Base-by-base conservation (phyloP, 164 flowering plant species). In the Cinnamomum chago region DNA sequence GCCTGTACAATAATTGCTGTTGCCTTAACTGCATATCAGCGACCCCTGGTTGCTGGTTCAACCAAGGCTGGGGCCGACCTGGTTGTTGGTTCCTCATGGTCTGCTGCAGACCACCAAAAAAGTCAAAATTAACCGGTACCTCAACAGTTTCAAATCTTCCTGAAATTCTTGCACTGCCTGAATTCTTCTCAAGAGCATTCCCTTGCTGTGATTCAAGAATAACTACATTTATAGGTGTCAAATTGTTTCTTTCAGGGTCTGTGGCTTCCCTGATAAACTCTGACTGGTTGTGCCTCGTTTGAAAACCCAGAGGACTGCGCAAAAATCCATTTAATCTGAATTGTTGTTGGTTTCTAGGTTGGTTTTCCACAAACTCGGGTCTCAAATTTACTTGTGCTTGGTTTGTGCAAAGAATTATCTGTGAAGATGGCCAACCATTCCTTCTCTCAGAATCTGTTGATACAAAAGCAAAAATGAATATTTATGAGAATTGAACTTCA, bases 11-110 rank as follows among this genome's bases (percentile, higher is more conserved):
- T 13, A 55, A 14, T 2, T 89, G 92, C 71, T 86, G 91, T 80
- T 90, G 94, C 83, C 88, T 78, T 74, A 84, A 71, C 76, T 83
- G 86, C 79, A 85, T 81, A 67, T 89, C 93, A 84, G 27, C 78
- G 18, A 77, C 60, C 28, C 87, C 87, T 73, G 84, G 77, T 75
- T 81, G 89, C 81, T 85, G 88, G 79, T 82, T 81, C 25, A 81
- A 71, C 22, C 35, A 71, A 78, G 83, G 80, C 69, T 82, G 90
- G 17, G 82, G 80, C 83, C 85, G 76, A 50, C 83, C 83, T 62
- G 80, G 68, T 58, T 84, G 82, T 71, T 78, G 86, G 60, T 79
- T 78, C 76, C 79, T 79, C 80, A 81, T 73, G 62, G 73, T 71
- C 70, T 73, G 80, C 65, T 78, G 79, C 62, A 74, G 81, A 58